A percentile compares a stretch with the other conserved stretches of the same genome.
These are phyloP conservation scores for Podaxis rugospora DNA, from an alignment of 768 basidiomycete species.

Conservation along the genomic window DNA sequence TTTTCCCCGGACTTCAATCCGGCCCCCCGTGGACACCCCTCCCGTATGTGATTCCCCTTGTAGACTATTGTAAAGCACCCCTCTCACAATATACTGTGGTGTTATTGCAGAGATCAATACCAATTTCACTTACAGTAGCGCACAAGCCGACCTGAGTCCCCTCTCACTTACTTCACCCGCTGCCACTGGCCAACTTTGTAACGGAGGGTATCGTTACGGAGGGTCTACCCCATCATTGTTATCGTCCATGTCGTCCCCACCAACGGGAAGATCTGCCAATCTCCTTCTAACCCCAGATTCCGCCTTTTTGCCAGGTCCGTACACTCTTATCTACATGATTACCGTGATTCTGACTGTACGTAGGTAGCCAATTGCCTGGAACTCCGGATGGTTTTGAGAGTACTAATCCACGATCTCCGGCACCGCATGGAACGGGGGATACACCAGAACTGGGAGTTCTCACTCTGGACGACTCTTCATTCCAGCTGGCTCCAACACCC, in stretches of 20 bases:
- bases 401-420: background rate
- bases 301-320: background rate
- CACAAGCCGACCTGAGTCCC: background rate
- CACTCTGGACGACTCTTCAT: background rate
- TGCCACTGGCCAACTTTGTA: background rate
- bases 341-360: background rate
- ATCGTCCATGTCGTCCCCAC: background rate
- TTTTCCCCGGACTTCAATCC: background rate
- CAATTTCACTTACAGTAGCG: background rate
- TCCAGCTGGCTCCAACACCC: background rate
- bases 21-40: background rate
- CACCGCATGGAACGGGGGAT: background rate
- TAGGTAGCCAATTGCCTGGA: background rate
- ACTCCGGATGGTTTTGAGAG: background rate
- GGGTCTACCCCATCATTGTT: background rate
- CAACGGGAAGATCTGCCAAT: background rate
- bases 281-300: background rate
- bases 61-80: background rate
- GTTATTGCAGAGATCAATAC: background rate
- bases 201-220: background rate
- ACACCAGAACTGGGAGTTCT: background rate
- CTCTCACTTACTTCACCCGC: background rate
- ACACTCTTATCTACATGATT: background rate
- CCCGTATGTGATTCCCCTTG: background rate
- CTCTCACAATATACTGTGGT: background rate